Base-by-base conservation (phyloP, 2,329 filamentous ascomycete genomes). In the Sporothrix luriei region DNA sequence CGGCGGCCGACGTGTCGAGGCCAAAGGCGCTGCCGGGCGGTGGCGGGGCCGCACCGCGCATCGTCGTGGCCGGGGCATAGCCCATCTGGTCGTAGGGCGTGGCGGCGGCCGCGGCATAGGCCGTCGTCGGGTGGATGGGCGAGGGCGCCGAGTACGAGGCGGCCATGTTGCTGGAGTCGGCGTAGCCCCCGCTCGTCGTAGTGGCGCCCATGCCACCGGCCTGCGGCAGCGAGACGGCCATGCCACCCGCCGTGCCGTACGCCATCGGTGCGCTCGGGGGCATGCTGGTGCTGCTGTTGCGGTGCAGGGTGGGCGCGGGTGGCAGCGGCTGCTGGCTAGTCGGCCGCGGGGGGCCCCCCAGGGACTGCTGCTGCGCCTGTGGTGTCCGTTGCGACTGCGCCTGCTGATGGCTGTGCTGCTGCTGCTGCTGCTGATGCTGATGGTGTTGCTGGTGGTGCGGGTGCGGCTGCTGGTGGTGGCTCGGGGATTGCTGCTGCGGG, bases 11-110 rank as follows among this genome's bases (percentile, higher is more conserved):
- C 0, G 61, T 51, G 38, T 71, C 69, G 26, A 61, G 40, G 54
- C 65, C 51, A 10, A 64, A 68, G 1, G 61, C 66, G 88, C 80
- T 75, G 84, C 80, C 80, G 90, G 55, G 33, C 16, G 57, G 80
- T 73, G 87, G 88, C 19, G 85, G 38, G 10, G 57, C 33, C 9
- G 55, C 80, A 74, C 87, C 82, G 80, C 87, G 84, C 74, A 88
- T 82, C 4, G 90, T 84, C n/a, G 90, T 84, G 19, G 88, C 87
- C 14, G 88, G 84, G 54, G 89, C 87, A 77, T 95, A 96, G 72
- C 90, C 91, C 77, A 95, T 83, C 70, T 89, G 84, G 73, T 94
- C 91, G 79, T 94, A 96, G 10, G 89, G 87, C 73, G 86, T 87
- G 71, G 87, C 88, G 71, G 87, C 88, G 71, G 85, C 91, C 69